phyloP scores from a whole-genome alignment of 2,329 filamentous ascomycete species.

The Penicillium sclerotigenum region DNA sequence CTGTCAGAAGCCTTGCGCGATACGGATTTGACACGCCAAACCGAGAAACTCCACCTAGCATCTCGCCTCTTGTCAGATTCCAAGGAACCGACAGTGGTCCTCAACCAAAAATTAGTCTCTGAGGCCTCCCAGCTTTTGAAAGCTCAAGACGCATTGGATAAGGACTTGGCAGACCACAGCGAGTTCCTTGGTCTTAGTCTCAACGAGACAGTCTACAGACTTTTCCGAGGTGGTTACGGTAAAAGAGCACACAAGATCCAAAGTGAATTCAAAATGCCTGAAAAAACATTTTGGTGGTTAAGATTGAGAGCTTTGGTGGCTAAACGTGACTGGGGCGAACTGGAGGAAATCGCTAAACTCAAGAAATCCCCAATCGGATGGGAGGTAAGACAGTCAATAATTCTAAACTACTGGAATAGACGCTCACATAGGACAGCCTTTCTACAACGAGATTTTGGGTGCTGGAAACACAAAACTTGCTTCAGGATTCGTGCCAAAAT shows the following conservation, averaged over 20 bases:
- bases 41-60: constrained; percentile 85
- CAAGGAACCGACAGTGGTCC: constrained; percentile 64
- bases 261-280: constrained; percentile 86
- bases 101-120: constrained; percentile 71
- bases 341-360: constrained; percentile 74
- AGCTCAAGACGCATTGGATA: constrained; percentile 83
- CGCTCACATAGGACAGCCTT: constrained; percentile 60
- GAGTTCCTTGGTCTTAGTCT: constrained; percentile 79
- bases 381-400: constrained; percentile 63
- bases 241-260: constrained; percentile 85
- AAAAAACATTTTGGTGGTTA: constrained; percentile 85
- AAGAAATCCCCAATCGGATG: constrained; percentile 92
- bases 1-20: constrained; percentile 78
- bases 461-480: constrained; percentile 89
- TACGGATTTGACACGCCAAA: constrained; percentile 63
- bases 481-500: constrained; percentile 81
- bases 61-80: constrained; percentile 79
- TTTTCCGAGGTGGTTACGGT: constrained; percentile 76
- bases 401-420: constrained; percentile 12
- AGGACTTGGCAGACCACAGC: constrained; percentile 63
- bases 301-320: constrained; percentile 84
- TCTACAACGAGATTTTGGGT: constrained; percentile 82
- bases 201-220: constrained; percentile 87
- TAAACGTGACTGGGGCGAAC: constrained; percentile 85
- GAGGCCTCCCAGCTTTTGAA: constrained; percentile 77